Evolutionary conservation across 495 filamentous ascomycete genomes (phyloP).

Genomic region (Apodospora peruviana): DNA sequence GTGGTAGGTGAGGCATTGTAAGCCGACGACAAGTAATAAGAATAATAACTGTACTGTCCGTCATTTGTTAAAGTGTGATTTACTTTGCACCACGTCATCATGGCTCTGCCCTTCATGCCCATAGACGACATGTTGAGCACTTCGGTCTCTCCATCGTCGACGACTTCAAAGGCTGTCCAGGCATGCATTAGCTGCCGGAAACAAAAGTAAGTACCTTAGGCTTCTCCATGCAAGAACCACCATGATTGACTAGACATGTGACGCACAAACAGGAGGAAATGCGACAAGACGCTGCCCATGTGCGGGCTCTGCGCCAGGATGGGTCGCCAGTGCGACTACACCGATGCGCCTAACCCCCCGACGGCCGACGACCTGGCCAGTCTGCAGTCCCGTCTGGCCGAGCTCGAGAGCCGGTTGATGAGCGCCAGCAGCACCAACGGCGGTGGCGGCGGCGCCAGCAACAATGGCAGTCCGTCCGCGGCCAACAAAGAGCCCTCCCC

Average conservation of each 20-base stretch:
- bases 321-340: slow-evolving; percentile 38
- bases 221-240: too few species aligned
- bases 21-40: too few species aligned
- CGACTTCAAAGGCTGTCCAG: slow-evolving; percentile 15
- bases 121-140: too few species aligned
- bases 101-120: too few species aligned
- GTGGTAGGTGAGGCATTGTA: too few species aligned
- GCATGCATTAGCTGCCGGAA: slow-evolving; percentile 26
- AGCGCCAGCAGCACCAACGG: neutral
- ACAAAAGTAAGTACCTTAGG: slow-evolving; percentile 29
- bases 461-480: neutral
- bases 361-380: slow-evolving; percentile 35
- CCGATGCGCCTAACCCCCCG: slow-evolving; percentile 21
- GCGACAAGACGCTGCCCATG: slow-evolving; percentile 39
- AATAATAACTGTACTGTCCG: too few species aligned
- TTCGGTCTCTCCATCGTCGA: too few species aligned
- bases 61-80: too few species aligned
- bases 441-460: neutral
- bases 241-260: neutral
- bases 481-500: neutral
- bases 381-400: slow-evolving; percentile 29
- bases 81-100: too few species aligned
- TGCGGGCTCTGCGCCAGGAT: slow-evolving; percentile 39
- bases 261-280: slow-evolving; percentile 30
- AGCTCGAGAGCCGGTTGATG: slow-evolving; percentile 31